Conservation (phyloP, 2,329 filamentous ascomycete genomes). For the Exophiala viscosa region DNA sequence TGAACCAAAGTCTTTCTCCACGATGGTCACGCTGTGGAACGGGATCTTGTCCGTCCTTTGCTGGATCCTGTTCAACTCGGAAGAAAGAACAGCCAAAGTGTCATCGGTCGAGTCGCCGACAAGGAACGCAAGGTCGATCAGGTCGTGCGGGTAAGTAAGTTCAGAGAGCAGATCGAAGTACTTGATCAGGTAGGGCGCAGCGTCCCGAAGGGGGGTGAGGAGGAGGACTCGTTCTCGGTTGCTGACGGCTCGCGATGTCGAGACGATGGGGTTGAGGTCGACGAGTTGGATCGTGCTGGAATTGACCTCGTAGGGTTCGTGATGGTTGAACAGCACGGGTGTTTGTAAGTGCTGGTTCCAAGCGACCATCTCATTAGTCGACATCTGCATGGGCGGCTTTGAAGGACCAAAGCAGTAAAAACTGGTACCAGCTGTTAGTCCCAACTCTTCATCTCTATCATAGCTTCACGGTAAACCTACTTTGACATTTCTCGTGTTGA, state of each 20-base stretch:
- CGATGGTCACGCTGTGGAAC: conserved; percentile 78
- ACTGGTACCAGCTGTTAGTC: conserved; percentile 47
- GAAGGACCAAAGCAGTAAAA: conserved; percentile 96
- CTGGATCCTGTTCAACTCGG: conserved; percentile 85
- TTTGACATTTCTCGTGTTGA: conserved; percentile 86
- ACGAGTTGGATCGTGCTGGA: conserved; percentile 72
- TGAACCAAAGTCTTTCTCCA: conserved; percentile 87
- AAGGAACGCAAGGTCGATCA: conserved; percentile 93
- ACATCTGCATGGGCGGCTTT: conserved; percentile 95
- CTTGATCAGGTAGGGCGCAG: conserved; percentile 73
- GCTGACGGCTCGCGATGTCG: conserved; percentile 70
- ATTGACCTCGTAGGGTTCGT: conserved; percentile 81
- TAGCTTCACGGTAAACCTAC: conserved; percentile 48
- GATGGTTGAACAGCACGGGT: conserved; percentile 94
- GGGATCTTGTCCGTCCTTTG: conserved; percentile 72
- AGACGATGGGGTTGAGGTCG: conserved; percentile 79
- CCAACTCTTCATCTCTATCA: not conserved
- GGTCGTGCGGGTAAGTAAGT: conserved; percentile 87
- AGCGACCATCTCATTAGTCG: conserved; percentile 79
- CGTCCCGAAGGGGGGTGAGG: conserved; percentile 88
- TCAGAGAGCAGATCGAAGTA: conserved; percentile 91
- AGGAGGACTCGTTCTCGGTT: conserved; percentile 89
- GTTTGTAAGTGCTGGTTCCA: conserved; percentile 89
- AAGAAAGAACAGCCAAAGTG: conserved; percentile 78
- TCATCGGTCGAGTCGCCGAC: conserved; percentile 90